Evolutionary conservation across 805 yeast genomes (phyloP).

Genomic region (Myxozyma udenii): DNA sequence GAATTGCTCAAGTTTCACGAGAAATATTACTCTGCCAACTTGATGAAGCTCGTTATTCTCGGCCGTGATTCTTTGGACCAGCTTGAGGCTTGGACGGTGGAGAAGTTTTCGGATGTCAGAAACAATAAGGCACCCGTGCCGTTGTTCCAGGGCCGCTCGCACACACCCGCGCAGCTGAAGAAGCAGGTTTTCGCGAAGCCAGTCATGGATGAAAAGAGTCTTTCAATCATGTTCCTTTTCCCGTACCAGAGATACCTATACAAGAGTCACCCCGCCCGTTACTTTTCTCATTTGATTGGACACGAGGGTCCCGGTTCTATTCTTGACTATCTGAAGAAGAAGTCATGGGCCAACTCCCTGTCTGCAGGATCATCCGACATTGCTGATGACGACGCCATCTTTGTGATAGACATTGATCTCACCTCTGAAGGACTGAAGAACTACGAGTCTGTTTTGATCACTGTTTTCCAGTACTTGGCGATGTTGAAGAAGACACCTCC

Average conservation of each 20-base stretch:
- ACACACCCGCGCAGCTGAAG: slow-evolving; percentile 46
- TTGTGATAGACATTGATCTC: slow-evolving; percentile 69
- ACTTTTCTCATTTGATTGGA: slow-evolving; percentile 79
- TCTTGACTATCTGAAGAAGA: slow-evolving; percentile 60
- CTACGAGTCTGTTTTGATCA: slow-evolving; percentile 58
- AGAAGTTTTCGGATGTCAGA: slow-evolving; percentile 60
- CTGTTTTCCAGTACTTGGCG: slow-evolving; percentile 69
- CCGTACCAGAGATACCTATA: slow-evolving; percentile 71
- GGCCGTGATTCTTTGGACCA: slow-evolving; percentile 67
- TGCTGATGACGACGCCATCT: slow-evolving; percentile 61
- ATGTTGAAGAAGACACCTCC: slow-evolving; percentile 59
- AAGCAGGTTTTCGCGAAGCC: slow-evolving; percentile 61
- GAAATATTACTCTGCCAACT: slow-evolving; percentile 72
- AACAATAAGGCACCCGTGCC: slow-evolving; percentile 46
- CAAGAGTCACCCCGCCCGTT: slow-evolving; percentile 66
- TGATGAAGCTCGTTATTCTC: slow-evolving; percentile 81
- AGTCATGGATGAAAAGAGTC: slow-evolving; percentile 69
- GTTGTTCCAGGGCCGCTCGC: slow-evolving; percentile 49
- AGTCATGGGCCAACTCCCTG: slow-evolving; percentile 77
- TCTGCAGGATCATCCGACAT: slow-evolving; percentile 63
- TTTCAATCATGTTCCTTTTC: slow-evolving; percentile 66
- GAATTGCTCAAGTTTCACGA: slow-evolving; percentile 73
- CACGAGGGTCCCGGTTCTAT: slow-evolving; percentile 91
- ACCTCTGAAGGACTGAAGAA: slow-evolving; percentile 64
- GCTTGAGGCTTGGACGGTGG: slow-evolving; percentile 66